Percentiles rank a stretch among this genome's conserved stretches.
Evolutionary conservation across 306 rosid species (phyloP).

Genomic region (Prunus mongolica): DNA sequence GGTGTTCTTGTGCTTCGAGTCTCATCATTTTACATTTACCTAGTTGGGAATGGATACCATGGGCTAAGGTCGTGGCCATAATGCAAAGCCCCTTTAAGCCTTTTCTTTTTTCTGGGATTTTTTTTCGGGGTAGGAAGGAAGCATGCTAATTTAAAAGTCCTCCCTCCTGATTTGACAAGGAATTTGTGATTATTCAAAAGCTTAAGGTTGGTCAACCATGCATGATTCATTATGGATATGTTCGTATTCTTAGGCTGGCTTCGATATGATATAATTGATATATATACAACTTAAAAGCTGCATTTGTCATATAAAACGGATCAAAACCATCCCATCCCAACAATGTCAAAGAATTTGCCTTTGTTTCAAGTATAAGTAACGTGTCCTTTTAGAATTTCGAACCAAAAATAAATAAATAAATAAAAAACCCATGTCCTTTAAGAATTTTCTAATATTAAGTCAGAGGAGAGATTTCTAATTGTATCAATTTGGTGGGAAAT

Average conservation of each 20-base stretch:
- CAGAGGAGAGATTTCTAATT: neutral
- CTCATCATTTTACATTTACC: slow-evolving; percentile 37
- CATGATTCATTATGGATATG: neutral
- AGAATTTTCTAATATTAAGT: neutral
- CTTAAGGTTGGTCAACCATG: slow-evolving; percentile 27
- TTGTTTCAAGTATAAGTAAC: neutral
- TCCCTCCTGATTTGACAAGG: slow-evolving; percentile 35
- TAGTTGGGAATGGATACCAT: slow-evolving; percentile 30
- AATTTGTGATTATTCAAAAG: neutral
- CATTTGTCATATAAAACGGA: neutral
- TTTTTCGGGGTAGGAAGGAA: no score
- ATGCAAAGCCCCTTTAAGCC: slow-evolving; percentile 4
- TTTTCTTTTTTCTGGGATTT: neutral
- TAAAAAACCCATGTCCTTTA: neutral
- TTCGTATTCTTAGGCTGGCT: slow-evolving; percentile 9
- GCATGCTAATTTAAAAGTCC: neutral
- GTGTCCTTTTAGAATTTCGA: neutral
- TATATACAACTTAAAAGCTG: neutral
- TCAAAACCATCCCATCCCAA: neutral
- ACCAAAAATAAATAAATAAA: no score
- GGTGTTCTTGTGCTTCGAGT: slow-evolving; percentile 29
- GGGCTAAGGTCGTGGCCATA: slow-evolving; percentile 3
- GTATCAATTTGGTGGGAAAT: neutral
- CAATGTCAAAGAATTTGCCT: slow-evolving; percentile 6
- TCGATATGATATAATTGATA: slow-evolving; percentile 6